Percentiles rank a stretch among this genome's conserved stretches.
phyloP scores from a whole-genome alignment of 208 protist genomes.

The Angomonas ambiguus region DNA sequence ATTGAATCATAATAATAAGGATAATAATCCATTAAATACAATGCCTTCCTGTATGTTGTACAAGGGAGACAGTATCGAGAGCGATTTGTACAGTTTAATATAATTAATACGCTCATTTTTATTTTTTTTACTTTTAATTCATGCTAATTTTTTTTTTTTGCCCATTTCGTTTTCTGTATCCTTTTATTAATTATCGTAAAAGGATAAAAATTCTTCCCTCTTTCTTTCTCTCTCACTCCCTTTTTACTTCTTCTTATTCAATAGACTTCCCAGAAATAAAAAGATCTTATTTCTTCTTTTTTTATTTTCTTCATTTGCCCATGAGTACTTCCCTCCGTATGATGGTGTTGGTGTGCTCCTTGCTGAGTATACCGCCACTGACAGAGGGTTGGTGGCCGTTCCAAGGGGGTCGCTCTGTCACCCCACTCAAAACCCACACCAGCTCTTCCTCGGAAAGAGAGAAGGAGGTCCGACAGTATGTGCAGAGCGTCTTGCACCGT shows the following conservation, averaged over 20 bases:
- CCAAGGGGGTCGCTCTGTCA: no score
- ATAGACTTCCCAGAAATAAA: neutral
- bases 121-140: conserved; percentile 5
- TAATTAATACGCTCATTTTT: neutral
- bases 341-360: no score
- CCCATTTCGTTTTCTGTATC: conserved; percentile 9
- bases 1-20: neutral
- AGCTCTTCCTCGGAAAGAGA: no score
- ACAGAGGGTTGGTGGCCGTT: no score
- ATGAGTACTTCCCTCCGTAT: no score
- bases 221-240: conserved; percentile 6
- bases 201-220: neutral
- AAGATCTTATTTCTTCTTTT: neutral
- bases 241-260: neutral
- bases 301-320: neutral
- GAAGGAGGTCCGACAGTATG: no score
- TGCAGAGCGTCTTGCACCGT: no score
- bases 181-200: neutral
- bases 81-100: neutral
- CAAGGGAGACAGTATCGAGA: neutral
- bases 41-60: neutral
- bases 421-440: no score
- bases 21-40: neutral
- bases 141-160: conserved; percentile 10
- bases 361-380: no score